phyloP scores from a whole-genome alignment of 805 yeast genomes.

The Torulaspora delbrueckii region DNA sequence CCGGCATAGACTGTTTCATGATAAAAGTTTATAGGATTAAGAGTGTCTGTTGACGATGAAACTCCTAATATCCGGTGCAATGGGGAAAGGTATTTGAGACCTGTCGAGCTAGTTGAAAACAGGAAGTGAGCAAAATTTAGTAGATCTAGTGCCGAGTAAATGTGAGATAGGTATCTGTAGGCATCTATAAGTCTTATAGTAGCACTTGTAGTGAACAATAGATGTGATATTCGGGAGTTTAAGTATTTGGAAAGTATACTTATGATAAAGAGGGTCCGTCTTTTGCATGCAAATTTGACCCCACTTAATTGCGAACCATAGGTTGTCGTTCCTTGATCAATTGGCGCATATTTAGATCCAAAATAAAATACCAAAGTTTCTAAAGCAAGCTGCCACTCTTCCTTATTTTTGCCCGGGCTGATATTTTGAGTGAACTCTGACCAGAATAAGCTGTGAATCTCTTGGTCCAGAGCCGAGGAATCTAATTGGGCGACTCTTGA shows the following conservation, averaged over 20 bases:
- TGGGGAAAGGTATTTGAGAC: slow-evolving; percentile 15
- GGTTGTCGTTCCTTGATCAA: slow-evolving; percentile 4
- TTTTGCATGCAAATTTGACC: slow-evolving; percentile 12
- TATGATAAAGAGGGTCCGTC: slow-evolving; percentile 14
- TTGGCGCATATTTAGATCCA: slow-evolving; percentile 12
- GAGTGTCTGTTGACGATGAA: slow-evolving; percentile 2
- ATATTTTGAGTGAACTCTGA: slow-evolving; percentile 11
- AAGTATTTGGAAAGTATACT: slow-evolving; percentile 18
- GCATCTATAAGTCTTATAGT: not conserved
- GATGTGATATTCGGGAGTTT: slow-evolving; percentile 14
- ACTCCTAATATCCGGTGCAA: slow-evolving; percentile 20
- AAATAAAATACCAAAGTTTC: slow-evolving; percentile 21
- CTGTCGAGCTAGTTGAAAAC: not conserved
- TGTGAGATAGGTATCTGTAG: not conserved
- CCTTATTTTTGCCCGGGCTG: slow-evolving; percentile 5
- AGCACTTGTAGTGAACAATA: slow-evolving; percentile 4
- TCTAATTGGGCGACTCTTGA: slow-evolving; percentile 26
- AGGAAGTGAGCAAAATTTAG: slow-evolving; percentile 7
- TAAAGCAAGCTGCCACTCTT: slow-evolving; percentile 20
- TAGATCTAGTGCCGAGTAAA: slow-evolving; percentile 10
- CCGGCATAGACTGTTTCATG: slow-evolving; percentile 20
- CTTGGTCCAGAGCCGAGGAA: slow-evolving; percentile 20
- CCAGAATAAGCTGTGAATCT: slow-evolving; percentile 18
- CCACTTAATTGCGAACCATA: slow-evolving; percentile 22
- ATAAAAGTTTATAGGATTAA: slow-evolving; percentile 11